These are phyloP conservation scores for Clonostachys rhizophaga DNA, from an alignment of 2,329 filamentous ascomycete species.

Conservation along the genomic window DNA sequence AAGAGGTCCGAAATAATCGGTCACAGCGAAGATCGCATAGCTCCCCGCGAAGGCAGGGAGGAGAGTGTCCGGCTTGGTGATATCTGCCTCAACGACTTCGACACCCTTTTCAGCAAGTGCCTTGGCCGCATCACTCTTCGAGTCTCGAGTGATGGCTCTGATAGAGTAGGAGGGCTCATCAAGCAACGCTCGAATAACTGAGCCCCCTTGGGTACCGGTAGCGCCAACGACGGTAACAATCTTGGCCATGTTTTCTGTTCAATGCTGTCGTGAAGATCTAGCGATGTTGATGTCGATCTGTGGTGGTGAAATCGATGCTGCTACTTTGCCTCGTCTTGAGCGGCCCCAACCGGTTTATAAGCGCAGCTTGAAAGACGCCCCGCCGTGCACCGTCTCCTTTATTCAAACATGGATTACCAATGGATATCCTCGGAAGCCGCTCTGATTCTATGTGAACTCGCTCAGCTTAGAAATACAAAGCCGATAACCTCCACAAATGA, in stretches of 20 bases:
- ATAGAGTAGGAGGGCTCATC: conserved; percentile 24
- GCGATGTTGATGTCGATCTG: no score
- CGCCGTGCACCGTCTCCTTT: no score
- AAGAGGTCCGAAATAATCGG: conserved; percentile 28
- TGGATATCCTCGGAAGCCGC: no score
- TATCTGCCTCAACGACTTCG: conserved; percentile 23
- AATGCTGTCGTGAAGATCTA: no score
- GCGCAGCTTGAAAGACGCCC: no score
- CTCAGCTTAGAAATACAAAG: no score
- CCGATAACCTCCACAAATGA: no score
- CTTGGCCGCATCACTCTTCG: conserved; percentile 17
- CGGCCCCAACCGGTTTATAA: no score
- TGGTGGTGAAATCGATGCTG: no score
- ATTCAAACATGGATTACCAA: no score
- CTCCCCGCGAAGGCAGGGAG: conserved; percentile 20
- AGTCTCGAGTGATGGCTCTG: conserved; percentile 30
- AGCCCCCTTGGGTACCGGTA: conserved; percentile 33
- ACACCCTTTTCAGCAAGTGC: conserved; percentile 21
- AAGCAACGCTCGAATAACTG: conserved; percentile 30
- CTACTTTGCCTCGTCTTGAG: no score
- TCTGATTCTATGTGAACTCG: no score
- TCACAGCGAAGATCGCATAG: conserved; percentile 22
- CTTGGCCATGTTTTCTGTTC: neutral
- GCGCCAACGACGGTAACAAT: conserved; percentile 25
- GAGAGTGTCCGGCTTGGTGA: conserved; percentile 19